Base-by-base conservation (phyloP, 805 yeast species). In the Pichia gijzeniarum region DNA sequence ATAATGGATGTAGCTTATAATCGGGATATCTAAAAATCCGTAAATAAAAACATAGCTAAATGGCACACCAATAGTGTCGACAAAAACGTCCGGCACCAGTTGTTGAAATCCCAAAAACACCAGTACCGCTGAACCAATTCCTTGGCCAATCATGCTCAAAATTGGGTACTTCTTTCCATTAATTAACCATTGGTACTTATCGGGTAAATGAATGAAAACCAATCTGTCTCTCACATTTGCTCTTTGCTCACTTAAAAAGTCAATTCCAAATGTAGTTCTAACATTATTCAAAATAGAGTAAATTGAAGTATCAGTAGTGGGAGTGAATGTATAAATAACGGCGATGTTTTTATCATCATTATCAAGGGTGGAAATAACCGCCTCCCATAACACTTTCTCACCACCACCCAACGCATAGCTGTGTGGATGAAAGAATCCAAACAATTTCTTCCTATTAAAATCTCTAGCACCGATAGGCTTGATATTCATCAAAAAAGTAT, bases 381-480 rank as follows among this genome's bases (percentile, higher is more conserved):
- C 96, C 45, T 86, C 89, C 99, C 99, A 93, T 35, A 93, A 69
- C 0, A 93, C 99, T 46, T 91, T 77, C 61, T 93, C 99, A 20
- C 99, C 99, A 27, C 99, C 99, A 17, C 99, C 99, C 38, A 95
- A 96, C 34, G 96, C 95, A 60, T 85, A 86, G 52, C 96, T 89
- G 56, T 82, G 85, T 0, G 99, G 99, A 65, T 93, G 99, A 69
- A 93, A 89, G 58, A 85, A 90, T 5, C 98, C 99, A 60, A 70
- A 82, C 10, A 87, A 62, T 9, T 71, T 53, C 35, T 57, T 61
- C 22, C 85, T 58, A 2, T 57, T 50, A 2, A 62, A 61, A 42
- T 60, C 67, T 33, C 72, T 56, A 8, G 62, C 59, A 16, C 44
- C 43, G 21, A 48, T 51, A 7, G 65, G 64, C 36, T 56, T 59